These are phyloP conservation scores for Massariosphaeria phaeospora DNA, from an alignment of 495 filamentous ascomycete species.

Conservation along the genomic window DNA sequence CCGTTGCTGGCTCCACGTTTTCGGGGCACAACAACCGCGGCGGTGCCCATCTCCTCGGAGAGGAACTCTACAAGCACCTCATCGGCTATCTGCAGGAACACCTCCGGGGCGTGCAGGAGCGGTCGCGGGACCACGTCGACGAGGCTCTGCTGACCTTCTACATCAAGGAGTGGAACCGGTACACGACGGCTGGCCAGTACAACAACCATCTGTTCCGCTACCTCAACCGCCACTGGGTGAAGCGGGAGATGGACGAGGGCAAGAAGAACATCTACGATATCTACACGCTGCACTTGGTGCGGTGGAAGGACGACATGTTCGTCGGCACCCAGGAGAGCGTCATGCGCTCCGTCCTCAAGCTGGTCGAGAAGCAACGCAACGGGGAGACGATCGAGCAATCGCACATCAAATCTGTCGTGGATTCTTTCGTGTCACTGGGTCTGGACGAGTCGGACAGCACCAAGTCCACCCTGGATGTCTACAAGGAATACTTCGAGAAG, in stretches of 20 bases:
- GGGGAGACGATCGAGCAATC: constrained; percentile 97
- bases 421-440: constrained; percentile 93
- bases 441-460: constrained; percentile 88
- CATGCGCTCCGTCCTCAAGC: constrained; percentile 89
- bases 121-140: constrained; percentile 73
- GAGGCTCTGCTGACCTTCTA: constrained; percentile 93
- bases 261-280: constrained; percentile 99
- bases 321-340: constrained; percentile 74
- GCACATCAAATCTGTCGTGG: constrained; percentile 95
- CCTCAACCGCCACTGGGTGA: constrained; percentile 98
- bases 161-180: constrained; percentile 92
- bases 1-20: constrained; percentile 44
- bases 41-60: constrained; percentile 83
- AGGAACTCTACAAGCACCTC: constrained; percentile 91
- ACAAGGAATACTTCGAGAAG: constrained; percentile 81
- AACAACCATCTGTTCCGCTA: constrained; percentile 96
- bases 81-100: constrained; percentile 77
- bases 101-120: constrained; percentile 57
- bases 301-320: constrained; percentile 92
- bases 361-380: constrained; percentile 96
- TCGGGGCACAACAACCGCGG: constrained; percentile 17
- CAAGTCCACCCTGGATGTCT: constrained; percentile 93
- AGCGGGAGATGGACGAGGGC: constrained; percentile 96
- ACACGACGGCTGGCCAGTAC: constrained; percentile 91
- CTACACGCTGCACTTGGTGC: constrained; percentile 91